Percentiles rank a stretch among this genome's conserved stretches.
phyloP scores from a whole-genome alignment of 2,329 filamentous ascomycete genomes.

The Chrysoporthe austroafricana region DNA sequence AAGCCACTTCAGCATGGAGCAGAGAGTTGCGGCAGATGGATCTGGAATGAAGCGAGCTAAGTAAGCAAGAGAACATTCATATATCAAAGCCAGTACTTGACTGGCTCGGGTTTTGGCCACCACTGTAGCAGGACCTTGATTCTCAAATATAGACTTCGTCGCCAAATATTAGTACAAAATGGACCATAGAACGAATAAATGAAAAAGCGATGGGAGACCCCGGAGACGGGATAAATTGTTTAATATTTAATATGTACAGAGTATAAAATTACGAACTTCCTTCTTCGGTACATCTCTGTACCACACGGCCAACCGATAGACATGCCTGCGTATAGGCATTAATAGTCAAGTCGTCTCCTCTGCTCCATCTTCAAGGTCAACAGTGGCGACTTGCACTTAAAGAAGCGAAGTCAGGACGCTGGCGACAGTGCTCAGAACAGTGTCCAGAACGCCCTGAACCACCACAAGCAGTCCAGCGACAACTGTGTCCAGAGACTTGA shows the following conservation, averaged over 20 bases:
- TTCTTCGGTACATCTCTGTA: not conserved
- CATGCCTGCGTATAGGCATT: constrained; percentile 12
- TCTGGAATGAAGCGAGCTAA: not conserved
- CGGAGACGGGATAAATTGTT: not conserved
- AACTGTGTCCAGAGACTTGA: constrained; percentile 34
- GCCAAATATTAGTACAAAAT: not conserved
- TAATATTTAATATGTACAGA: constrained; percentile 2
- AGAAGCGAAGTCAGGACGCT: constrained; percentile 30
- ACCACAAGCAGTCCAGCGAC: constrained; percentile 33
- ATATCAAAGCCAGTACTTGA: not conserved
- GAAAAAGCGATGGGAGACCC: not conserved
- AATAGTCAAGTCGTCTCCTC: constrained; percentile 6
- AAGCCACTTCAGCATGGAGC: constrained; percentile 7
- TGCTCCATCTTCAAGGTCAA: not conserved
- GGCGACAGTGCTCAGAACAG: constrained; percentile 31
- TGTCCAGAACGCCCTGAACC: constrained; percentile 32
- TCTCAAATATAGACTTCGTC: not conserved
- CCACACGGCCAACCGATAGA: not conserved
- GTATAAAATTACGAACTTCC: not conserved
- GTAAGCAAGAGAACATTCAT: not conserved
- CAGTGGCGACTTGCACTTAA: constrained; percentile 9
- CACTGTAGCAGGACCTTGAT: not conserved
- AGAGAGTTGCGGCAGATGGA: not conserved
- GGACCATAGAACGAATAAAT: not conserved
- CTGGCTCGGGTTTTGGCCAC: not conserved